Evolutionary conservation across 371 early-diverging fungal species (phyloP), one percentile per base, ranked within the genome.

Genomic region (Mortierella sp.): DNA sequence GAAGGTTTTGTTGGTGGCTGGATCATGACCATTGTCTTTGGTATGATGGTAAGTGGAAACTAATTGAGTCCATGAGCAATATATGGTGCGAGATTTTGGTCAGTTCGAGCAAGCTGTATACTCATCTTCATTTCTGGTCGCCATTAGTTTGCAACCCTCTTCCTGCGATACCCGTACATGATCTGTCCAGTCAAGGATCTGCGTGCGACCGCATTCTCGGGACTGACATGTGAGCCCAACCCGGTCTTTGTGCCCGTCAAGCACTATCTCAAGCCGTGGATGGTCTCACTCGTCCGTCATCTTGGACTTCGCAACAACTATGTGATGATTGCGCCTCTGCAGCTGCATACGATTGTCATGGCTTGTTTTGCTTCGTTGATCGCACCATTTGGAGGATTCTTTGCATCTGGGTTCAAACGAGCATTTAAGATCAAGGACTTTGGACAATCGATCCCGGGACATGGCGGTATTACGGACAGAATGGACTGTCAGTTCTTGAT

Each of bases 301-400:
- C 19, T 79, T 19, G 78, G 72, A 19, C 41, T 66, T 39, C 69
- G 72, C 50, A 50, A 43, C 32, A 64, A 64, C 47, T 65, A 58
- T 47, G 72, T 82, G 21, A 72, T 75, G 66, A 84, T 98, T 44
- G 88, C 91, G 9, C 94, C 95, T n/a, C 82, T 99, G 59, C 95
- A 96, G 72, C 82, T 95, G 31, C 99, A 99, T 78, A 86, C 93
- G 28, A 80, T 99, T 28, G 82, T 92, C 17, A 90, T 99, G 89
- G 91, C 97, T 1, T 85, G 92, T 37, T 97, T 98, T 84, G 98
- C 99, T 4, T 97, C 97, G 4, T 75, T 98, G 61, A 95, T 99
- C 71, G 99, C 99, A 34, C 99, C 99, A 14, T 98, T 99, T 84
- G 98, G 99, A 46, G 99, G 99, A 4, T 99, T 99, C 87, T 97